Conservation (phyloP, 2,329 filamentous ascomycete genomes). For the Claviceps capensis region DNA sequence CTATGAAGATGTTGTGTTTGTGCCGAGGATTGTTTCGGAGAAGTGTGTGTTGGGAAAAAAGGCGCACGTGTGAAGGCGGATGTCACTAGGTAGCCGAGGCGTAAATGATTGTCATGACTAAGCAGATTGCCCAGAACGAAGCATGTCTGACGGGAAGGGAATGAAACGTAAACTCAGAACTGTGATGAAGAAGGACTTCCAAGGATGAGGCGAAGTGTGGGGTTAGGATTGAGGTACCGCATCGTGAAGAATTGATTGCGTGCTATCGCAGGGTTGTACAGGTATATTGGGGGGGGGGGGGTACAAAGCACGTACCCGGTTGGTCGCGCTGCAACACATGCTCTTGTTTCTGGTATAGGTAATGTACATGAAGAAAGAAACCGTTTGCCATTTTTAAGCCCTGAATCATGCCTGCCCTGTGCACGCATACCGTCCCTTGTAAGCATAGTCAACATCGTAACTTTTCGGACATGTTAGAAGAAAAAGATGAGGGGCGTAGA, state of each 20-base stretch:
- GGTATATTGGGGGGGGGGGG: too few relatives aligned
- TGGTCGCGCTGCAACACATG: neutral
- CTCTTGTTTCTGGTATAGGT: neutral
- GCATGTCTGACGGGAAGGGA: too few relatives aligned
- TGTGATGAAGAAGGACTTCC: too few relatives aligned
- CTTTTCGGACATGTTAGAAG: neutral
- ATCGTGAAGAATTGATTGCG: too few relatives aligned
- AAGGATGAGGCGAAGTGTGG: too few relatives aligned
- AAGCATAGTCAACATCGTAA: neutral
- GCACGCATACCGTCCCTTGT: neutral
- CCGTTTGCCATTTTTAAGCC: neutral
- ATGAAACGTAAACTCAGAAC: too few relatives aligned
- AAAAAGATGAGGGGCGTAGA: neutral
- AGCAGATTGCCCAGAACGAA: neutral
- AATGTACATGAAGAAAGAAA: neutral
- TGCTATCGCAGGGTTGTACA: too few relatives aligned
- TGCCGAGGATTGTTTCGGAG: too few relatives aligned
- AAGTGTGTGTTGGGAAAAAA: neutral
- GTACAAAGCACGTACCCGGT: too few relatives aligned
- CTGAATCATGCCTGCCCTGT: neutral
- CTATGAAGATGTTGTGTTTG: too few relatives aligned
- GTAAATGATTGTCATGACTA: neutral
- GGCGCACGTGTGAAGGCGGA: neutral
- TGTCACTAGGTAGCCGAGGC: slow-evolving; percentile 1
- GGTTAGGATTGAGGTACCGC: too few relatives aligned